Evolutionary conservation across 2,329 filamentous ascomycete genomes (phyloP).

Genomic region (Trichoderma breve): DNA sequence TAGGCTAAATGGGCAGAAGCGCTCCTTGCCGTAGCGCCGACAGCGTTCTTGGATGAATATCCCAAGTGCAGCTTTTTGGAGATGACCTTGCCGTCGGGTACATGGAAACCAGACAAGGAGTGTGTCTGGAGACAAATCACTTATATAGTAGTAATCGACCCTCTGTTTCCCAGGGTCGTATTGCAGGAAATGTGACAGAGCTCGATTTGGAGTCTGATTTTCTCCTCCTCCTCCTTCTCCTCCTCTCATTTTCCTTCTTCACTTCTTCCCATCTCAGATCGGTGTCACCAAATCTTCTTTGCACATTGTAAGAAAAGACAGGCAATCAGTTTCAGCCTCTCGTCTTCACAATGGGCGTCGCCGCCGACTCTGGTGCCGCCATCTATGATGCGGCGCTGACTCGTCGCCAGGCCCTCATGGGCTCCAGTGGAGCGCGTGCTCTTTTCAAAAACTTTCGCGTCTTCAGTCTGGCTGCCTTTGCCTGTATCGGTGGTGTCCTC

Average conservation of each 20-base stretch:
- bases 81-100: conserved; percentile 12
- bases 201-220: not conserved
- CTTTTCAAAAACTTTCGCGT: conserved; percentile 60
- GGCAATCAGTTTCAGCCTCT: not conserved
- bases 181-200: conserved; percentile 16
- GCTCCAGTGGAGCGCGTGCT: conserved; percentile 49
- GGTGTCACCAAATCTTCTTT: not conserved
- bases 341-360: conserved; percentile 22
- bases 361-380: conserved; percentile 16
- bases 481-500: conserved; percentile 60
- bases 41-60: not conserved
- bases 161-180: conserved; percentile 9
- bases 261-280: not conserved
- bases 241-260: not conserved
- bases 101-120: not conserved
- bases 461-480: conserved; percentile 59
- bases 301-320: not conserved
- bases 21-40: conserved; percentile 15
- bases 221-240: not conserved
- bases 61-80: not conserved
- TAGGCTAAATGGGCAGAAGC: conserved; percentile 14
- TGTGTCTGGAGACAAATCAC: conserved; percentile 6
- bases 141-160: conserved; percentile 16
- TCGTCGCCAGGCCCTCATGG: conserved; percentile 54
- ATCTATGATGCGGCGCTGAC: conserved; percentile 52